These are phyloP conservation scores for Penicillium simplicissimum DNA, from an alignment of 495 filamentous ascomycete genomes.

Conservation along the genomic window DNA sequence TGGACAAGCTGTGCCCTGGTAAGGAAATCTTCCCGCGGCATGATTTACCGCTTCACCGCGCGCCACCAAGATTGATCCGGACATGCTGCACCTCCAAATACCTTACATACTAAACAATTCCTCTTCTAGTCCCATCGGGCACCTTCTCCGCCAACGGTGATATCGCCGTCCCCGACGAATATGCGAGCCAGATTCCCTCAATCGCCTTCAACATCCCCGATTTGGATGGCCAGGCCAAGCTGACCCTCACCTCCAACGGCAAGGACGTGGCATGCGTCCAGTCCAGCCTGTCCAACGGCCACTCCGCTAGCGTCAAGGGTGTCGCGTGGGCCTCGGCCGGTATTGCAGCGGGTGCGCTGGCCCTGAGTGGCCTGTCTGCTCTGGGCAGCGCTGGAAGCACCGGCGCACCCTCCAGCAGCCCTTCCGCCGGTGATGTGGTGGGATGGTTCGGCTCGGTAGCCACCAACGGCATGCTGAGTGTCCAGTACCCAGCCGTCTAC, in stretches of 20 bases:
- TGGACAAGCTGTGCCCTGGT: slow-evolving; percentile 82
- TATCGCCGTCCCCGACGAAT: slow-evolving; percentile 67
- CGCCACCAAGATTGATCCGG: not conserved
- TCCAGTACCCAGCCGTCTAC: slow-evolving; percentile 83
- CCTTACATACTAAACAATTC: not conserved
- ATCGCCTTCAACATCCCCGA: slow-evolving; percentile 93
- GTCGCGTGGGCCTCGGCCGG: slow-evolving; percentile 85
- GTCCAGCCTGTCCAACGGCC: slow-evolving; percentile 82
- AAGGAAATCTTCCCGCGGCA: slow-evolving; percentile 30
- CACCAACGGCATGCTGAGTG: slow-evolving; percentile 93
- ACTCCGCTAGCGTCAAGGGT: slow-evolving; percentile 69
- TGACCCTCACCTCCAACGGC: slow-evolving; percentile 66
- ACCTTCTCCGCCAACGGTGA: slow-evolving; percentile 70
- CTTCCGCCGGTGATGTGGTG: slow-evolving; percentile 83
- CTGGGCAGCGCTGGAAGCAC: slow-evolving; percentile 61
- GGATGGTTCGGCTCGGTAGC: slow-evolving; percentile 92
- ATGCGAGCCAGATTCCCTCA: slow-evolving; percentile 73
- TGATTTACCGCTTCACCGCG: not conserved
- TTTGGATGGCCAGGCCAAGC: slow-evolving; percentile 80
- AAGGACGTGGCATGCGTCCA: slow-evolving; percentile 78
- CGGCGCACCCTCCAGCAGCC: slow-evolving; percentile 70
- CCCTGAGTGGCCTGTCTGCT: slow-evolving; percentile 73
- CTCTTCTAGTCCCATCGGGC: slow-evolving; percentile 64
- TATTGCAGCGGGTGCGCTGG: slow-evolving; percentile 81
- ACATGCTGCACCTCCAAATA: not conserved